These are phyloP conservation scores for Copromyces sp. DNA, from an alignment of 495 filamentous ascomycete genomes.

Conservation along the genomic window DNA sequence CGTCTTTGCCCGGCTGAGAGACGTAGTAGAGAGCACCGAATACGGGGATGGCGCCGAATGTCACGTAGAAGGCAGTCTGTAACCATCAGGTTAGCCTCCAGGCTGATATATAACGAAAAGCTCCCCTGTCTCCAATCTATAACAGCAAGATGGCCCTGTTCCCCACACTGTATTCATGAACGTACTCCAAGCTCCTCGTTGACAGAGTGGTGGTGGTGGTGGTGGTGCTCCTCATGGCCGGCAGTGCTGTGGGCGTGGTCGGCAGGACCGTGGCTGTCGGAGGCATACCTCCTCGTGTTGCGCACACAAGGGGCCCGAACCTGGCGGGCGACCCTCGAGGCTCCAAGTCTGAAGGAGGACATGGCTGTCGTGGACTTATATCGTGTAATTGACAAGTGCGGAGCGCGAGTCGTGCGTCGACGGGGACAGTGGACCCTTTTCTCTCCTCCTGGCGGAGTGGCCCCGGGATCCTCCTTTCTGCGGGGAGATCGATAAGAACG, in stretches of 20 bases:
- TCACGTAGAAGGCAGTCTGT: constrained; percentile 32
- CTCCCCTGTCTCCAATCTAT: neutral
- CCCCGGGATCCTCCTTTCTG: neutral
- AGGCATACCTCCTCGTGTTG: constrained; percentile 34
- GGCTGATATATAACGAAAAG: neutral
- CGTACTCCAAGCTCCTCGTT: constrained; percentile 37
- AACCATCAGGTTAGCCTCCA: constrained; percentile 5
- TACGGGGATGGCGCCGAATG: constrained; percentile 22
- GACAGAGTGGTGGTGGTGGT: constrained; percentile 28
- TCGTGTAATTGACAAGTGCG: constrained; percentile 7
- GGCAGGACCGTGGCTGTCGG: constrained; percentile 25
- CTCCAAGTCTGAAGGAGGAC: constrained; percentile 37
- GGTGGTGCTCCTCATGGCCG: constrained; percentile 21
- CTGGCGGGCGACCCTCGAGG: constrained; percentile 26
- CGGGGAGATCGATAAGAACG: neutral
- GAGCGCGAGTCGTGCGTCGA: constrained; percentile 5
- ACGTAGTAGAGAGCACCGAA: constrained; percentile 28
- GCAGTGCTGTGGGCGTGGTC: constrained; percentile 15
- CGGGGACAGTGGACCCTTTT: constrained; percentile 1
- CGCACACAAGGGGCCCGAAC: constrained; percentile 20
- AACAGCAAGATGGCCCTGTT: neutral
- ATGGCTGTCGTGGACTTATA: constrained; percentile 21
- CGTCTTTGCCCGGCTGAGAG: constrained; percentile 32
- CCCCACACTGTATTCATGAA: neutral
- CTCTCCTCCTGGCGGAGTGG: neutral